phyloP scores from a whole-genome alignment of 2,329 filamentous ascomycete genomes.

The Pseudogymnoascus sp. region DNA sequence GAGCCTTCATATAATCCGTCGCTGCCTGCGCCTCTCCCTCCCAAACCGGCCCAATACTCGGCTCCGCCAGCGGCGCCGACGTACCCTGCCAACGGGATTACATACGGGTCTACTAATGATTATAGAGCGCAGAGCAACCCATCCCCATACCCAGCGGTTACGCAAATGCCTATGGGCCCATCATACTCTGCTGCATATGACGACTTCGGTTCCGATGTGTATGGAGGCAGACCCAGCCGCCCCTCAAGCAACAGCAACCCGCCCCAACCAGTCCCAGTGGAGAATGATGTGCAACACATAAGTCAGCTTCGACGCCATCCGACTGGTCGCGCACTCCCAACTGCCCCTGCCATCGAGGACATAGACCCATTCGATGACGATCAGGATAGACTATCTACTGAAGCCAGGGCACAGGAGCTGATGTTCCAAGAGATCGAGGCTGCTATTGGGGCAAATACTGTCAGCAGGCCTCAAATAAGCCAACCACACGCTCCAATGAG shows the following conservation, averaged over 20 bases:
- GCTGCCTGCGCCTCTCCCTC: slow-evolving; percentile 20
- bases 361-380: slow-evolving; percentile 18
- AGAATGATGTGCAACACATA: slow-evolving; percentile 11
- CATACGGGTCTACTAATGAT: slow-evolving; percentile 18
- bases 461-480: neutral
- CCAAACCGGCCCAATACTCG: slow-evolving; percentile 21
- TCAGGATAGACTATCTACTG: slow-evolving; percentile 20
- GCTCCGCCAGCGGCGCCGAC: slow-evolving; percentile 16
- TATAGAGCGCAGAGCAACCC: slow-evolving; percentile 18
- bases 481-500: slow-evolving; percentile 26
- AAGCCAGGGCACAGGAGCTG: slow-evolving; percentile 27
- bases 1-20: slow-evolving; percentile 22
- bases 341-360: slow-evolving; percentile 23
- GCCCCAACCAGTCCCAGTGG: slow-evolving; percentile 12
- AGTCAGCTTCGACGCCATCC: slow-evolving; percentile 26
- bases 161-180: slow-evolving; percentile 11
- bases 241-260: slow-evolving; percentile 16
- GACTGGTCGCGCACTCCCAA: slow-evolving; percentile 27
- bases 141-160: slow-evolving; percentile 18
- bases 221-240: slow-evolving; percentile 18
- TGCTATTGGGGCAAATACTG: slow-evolving; percentile 20
- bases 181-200: slow-evolving; percentile 17
- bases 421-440: slow-evolving; percentile 30
- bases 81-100: slow-evolving; percentile 25
- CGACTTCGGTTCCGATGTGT: slow-evolving; percentile 15